Evolutionary conservation across 495 filamentous ascomycete species (phyloP).

Genomic region (Eremomyces bilateralis): DNA sequence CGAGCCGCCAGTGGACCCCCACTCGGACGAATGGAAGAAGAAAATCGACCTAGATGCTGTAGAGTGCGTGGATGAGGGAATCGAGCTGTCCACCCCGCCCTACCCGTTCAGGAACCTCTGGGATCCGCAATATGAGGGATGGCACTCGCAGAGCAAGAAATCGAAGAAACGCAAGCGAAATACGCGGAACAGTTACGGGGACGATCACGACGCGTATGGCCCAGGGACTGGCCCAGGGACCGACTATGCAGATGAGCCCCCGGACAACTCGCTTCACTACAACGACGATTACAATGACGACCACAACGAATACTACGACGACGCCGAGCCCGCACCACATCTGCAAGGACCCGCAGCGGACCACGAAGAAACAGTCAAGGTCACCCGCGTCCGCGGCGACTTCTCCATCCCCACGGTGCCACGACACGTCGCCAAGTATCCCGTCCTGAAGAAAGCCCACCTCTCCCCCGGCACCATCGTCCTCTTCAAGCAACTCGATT

Average conservation of each 20-base stretch:
- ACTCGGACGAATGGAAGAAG: neutral
- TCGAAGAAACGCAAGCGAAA: conserved; percentile 31
- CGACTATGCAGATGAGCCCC: conserved; percentile 12
- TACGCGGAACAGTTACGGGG: too few species aligned
- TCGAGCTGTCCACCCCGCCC: neutral
- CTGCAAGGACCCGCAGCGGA: too few species aligned
- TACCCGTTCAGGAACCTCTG: conserved; percentile 14
- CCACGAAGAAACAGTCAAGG: too few species aligned
- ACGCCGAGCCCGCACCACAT: neutral
- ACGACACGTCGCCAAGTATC: too few species aligned
- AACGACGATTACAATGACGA: too few species aligned
- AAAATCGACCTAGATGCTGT: neutral
- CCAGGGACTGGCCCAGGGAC: conserved; percentile 12
- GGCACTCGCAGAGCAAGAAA: conserved; percentile 15
- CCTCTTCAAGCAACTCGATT: neutral
- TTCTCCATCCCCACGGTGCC: too few species aligned
- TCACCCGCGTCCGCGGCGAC: too few species aligned
- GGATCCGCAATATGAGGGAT: neutral
- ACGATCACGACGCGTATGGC: conserved; percentile 4
- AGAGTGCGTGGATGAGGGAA: neutral
- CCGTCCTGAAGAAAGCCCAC: too few species aligned
- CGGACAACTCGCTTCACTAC: too few species aligned
- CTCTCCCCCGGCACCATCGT: neutral
- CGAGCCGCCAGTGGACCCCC: neutral
- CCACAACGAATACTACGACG: too few species aligned